Evolutionary conservation across 352 stramenopile species (phyloP).

Genomic region (Globisporangium iwayamae): DNA sequence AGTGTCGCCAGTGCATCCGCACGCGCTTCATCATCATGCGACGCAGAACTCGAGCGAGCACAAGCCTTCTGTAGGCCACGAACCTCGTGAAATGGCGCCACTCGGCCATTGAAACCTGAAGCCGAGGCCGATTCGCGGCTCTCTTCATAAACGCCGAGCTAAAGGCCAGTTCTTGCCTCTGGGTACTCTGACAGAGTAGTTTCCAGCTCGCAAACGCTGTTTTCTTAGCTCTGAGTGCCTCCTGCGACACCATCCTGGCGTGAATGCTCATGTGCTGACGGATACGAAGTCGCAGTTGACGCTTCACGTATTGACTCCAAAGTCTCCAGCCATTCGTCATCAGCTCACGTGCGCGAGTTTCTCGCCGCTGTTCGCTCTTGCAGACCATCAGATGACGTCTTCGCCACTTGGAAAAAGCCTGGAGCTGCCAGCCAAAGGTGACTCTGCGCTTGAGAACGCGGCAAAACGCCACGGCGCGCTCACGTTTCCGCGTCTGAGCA

Average conservation of each 20-base stretch:
- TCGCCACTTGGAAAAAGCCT: slow-evolving; percentile 26
- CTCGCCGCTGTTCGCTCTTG: not conserved
- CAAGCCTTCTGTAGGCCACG: not conserved
- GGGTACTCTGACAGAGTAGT: not conserved
- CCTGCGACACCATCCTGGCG: not conserved
- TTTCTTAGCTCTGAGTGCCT: not conserved
- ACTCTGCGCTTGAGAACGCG: slow-evolving; percentile 15
- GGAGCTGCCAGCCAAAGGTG: slow-evolving; percentile 5
- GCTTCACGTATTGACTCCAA: slow-evolving; percentile 1
- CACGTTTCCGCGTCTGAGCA: not conserved
- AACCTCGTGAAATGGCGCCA: slow-evolving; percentile 2
- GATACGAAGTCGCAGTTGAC: not conserved
- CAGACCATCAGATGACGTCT: slow-evolving; percentile 2
- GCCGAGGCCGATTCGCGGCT: not conserved
- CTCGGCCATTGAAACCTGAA: not conserved
- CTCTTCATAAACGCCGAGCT: not conserved
- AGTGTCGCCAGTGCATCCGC: slow-evolving; percentile 3
- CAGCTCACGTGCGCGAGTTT: not conserved
- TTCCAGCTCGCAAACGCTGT: slow-evolving; percentile 3
- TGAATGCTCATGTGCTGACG: slow-evolving; percentile 2
- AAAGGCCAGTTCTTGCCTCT: not conserved
- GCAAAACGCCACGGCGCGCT: slow-evolving; percentile 11
- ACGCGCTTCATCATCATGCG: not conserved
- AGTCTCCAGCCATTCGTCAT: not conserved
- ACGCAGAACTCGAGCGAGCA: not conserved